Conservation (phyloP, 2,329 filamentous ascomycete species). For the Fusarium torreyae region DNA sequence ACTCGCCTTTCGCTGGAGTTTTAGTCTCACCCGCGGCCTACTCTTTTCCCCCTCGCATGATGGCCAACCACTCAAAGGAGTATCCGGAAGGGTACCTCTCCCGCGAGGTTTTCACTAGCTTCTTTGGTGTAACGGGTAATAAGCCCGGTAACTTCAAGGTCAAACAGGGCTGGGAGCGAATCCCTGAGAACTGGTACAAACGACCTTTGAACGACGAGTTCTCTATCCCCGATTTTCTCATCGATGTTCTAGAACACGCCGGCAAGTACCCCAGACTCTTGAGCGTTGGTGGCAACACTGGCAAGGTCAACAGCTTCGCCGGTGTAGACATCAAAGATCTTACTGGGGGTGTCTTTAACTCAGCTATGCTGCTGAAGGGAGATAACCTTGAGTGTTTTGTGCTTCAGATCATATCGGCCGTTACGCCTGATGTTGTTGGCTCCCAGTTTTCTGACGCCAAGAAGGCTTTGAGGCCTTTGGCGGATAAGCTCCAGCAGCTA, state of each 20-base stretch:
- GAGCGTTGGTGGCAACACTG: slow-evolving; percentile 10
- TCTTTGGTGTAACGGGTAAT: slow-evolving; percentile 11
- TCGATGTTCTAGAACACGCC: slow-evolving; percentile 14
- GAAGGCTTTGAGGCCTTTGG: slow-evolving; percentile 2
- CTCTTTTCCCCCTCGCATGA: slow-evolving; percentile 19
- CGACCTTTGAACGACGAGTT: slow-evolving; percentile 4
- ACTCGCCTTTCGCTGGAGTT: not conserved
- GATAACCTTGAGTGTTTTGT: slow-evolving; percentile 63
- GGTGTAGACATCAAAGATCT: slow-evolving; percentile 43
- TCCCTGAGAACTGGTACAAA: slow-evolving; percentile 20
- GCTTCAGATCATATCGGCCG: slow-evolving; percentile 51
- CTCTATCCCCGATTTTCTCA: slow-evolving; percentile 2
- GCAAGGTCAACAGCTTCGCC: slow-evolving; percentile 7
- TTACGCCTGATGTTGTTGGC: slow-evolving; percentile 12
- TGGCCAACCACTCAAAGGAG: slow-evolving; percentile 15
- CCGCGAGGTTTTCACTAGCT: slow-evolving; percentile 9
- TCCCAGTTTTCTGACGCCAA: slow-evolving; percentile 20
- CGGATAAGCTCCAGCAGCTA: slow-evolving; percentile 5
- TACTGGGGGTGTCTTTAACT: slow-evolving; percentile 62
- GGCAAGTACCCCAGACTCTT: slow-evolving; percentile 8
- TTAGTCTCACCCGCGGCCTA: slow-evolving; percentile 16
- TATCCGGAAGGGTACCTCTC: slow-evolving; percentile 19
- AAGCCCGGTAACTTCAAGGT: slow-evolving; percentile 26
- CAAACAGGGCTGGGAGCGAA: slow-evolving; percentile 21
- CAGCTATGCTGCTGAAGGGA: slow-evolving; percentile 57